Conservation (phyloP, 1,284 basidiomycete species). For the Melampsora larici-populina region DNA sequence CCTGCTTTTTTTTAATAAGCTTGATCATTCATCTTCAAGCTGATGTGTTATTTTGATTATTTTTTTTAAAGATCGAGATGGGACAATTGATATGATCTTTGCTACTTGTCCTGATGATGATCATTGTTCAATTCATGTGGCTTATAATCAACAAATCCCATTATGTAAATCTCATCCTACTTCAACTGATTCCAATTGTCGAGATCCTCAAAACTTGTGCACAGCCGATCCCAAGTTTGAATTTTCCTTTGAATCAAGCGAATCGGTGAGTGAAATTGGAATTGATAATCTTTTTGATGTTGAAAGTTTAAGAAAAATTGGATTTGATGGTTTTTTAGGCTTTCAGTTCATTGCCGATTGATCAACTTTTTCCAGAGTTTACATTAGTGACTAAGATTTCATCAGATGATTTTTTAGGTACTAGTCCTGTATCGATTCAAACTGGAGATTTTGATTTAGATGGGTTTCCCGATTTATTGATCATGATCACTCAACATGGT, state of each 20-base stretch:
- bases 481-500: constrained; percentile 60
- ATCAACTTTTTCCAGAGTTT: constrained; percentile 61
- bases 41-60: background rate
- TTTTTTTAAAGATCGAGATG: constrained; percentile 73
- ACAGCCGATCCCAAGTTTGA: constrained; percentile 72
- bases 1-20: no score
- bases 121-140: constrained; percentile 81
- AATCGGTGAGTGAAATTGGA: constrained; percentile 23
- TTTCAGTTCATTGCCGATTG: constrained; percentile 67
- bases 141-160: constrained; percentile 85
- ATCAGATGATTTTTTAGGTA: constrained; percentile 60
- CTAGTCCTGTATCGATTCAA: constrained; percentile 72
- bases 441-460: constrained; percentile 90
- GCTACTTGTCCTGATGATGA: constrained; percentile 68
- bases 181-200: constrained; percentile 58
- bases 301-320: no score
- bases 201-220: constrained; percentile 76
- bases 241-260: constrained; percentile 60
- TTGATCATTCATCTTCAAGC: background rate
- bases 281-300: no score
- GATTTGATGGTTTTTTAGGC: no score
- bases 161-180: constrained; percentile 61
- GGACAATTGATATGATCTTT: constrained; percentile 92
- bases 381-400: constrained; percentile 57
- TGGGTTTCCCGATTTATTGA: constrained; percentile 85